Evolutionary conservation across 139 green algal species (phyloP), one percentile per base, ranked within the genome.

Genomic region (Chlamydomonas incerta): DNA sequence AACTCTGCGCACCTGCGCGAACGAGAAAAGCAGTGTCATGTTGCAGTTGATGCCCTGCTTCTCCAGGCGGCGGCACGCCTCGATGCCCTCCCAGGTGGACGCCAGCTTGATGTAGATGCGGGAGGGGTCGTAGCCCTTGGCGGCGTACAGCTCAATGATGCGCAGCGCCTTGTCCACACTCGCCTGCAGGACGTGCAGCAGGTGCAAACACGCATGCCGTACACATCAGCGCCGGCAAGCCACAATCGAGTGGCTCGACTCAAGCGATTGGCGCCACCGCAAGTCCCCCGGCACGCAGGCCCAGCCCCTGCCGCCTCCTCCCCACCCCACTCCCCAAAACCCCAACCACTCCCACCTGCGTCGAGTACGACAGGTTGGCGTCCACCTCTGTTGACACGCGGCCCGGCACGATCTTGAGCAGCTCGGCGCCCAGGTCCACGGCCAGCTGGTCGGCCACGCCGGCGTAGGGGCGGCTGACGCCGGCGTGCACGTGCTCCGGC

Each of bases 11-110:
- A 94, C 95, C 93, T 98, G 96, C 0, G 88, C 96, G 80, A 98
- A 97, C 52, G 86, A 94, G 94, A 98, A 98, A 31, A 98, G 92
- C 74, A 98, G 91, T 28, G 96, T 98, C 95, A 98, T 97, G 93
- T 98, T 98, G 90, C 88, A 95, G 89, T 95, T 87, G 80, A 98
- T 95, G 88, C 95, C 96, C 87, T 97, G 85, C 68, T 90, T 90
- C 90, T 98, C 88, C 85, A 98, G 93, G 74, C 87, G 68, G 82
- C 95, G 90, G 86, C 95, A 98, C 0, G 96, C 96, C 50, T 94
- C 80, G 71, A 98, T 96, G 80, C 96, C 96, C 84, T 97, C 93
- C 96, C 96, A 98, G 15, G 95, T 98, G 58, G 88, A 91, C 18
- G 96, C 95, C 58, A 98, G 93, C 93, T 97, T 95, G 89, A 96